Base-by-base conservation (phyloP, 495 filamentous ascomycete genomes). In the Bryoglossum gracile region DNA sequence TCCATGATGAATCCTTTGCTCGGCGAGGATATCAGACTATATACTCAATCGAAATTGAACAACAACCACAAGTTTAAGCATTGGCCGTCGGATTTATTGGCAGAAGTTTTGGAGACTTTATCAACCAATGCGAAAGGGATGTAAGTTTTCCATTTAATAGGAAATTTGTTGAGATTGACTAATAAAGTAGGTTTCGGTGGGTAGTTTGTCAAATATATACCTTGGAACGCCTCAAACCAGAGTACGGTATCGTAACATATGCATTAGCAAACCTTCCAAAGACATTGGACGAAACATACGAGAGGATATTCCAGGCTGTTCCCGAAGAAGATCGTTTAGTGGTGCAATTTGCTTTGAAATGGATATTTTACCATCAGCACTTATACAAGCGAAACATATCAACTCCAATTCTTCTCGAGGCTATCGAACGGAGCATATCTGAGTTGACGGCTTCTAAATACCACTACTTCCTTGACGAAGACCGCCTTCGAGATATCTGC, bases 91-190 rank as follows among this genome's bases (percentile, higher is more conserved):
- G 36, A 36, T 21, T 17, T 70, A 4, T 47, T 46, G 14, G 32
- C 18, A 2, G 56, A 63, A 17, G 60, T 67, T 23, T 48, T 62
- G 26, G 46, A 56, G 6, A 43, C 53, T 0, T 33, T 71, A 17
- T 44, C 61, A 0, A 41, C 42, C 0, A 60, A 61, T 28, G 67
- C 70, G 3, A 61, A 67, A 51, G 67, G 68, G 17, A 72, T 72
- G 65, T 43, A 22, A 28, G 41, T n/a, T 17, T n/a, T 43, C 3
- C 8, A 16, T 43, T n/a, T 17, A 3, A 28, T 3, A 8, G 19
- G 17, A 3, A 3, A 24, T n/a, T 24, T 41, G 9, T 19, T 40
- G n/a, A 6, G 22, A 4, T 14, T 37, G 16, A 37, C 16, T 37
- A 5, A 8, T 13, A 32, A 37, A 5, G 16, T 18, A 43, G 41